Evolutionary conservation across 2,329 filamentous ascomycete species (phyloP), one percentile per base, ranked within the genome.

Genomic region (Hawksworthiomyces lignivorus): DNA sequence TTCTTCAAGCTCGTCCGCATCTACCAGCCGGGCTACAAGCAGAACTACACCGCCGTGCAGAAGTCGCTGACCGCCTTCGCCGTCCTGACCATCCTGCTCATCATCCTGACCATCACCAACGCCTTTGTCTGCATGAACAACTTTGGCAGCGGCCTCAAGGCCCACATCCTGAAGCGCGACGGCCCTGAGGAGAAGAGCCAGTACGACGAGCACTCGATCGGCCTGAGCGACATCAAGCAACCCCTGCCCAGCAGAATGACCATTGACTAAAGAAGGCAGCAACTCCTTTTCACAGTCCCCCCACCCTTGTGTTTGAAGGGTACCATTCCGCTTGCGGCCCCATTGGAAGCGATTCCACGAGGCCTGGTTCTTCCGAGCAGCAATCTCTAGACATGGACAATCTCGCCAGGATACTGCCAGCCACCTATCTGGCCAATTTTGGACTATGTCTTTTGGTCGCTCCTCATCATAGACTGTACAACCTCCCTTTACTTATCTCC

Each of bases 61-160:
- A 84, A 84, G 56, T 90, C 85, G 14, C 72, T 98, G 56, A 96
- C 90, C 5, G 87, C 88, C 46, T 98, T 98, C 57, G 90, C 92
- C 39, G 80, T 95, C 49, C 82, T 98, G 55, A 96, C 92, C 30
- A 86, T 98, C 45, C 64, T 94, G 21, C 70, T 97, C 46, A 87
- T 98, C 53, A 68, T 97, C 39, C 68, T 88, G 48, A 98, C 92
- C 46, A 96, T 98, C 54, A 65, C 75, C 60, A 89, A 94, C 53
- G 89, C 87, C 29, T 79, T 84, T 56, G 72, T 90, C 54, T 97
- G 90, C 72, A 89, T 87, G 63, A 68, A 75, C 62, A 97, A 97
- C 67, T 98, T 97, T 65, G 77, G 83, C 62, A 82, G 82, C 51
- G 92, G 92, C 8, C 71, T 98, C 46, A 96, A 94, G 69, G 81